Evolutionary conservation across 2,329 filamentous ascomycete species (phyloP), one percentile per base, ranked within the genome.

Genomic region (Clarireedia sp.): DNA sequence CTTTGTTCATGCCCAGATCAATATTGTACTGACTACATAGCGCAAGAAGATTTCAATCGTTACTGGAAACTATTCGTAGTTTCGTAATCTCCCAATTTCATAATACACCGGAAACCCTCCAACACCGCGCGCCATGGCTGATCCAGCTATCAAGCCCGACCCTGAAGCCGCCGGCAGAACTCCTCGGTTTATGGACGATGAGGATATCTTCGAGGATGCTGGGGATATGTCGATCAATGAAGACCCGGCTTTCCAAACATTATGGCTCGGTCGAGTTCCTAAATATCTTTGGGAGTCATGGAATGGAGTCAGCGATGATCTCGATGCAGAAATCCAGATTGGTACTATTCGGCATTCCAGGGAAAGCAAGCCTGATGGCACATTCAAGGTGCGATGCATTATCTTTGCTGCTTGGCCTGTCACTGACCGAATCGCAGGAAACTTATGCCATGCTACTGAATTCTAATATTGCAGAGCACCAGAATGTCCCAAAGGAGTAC

Each of bases 401-500:
- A 5, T 33, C 10, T 55, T 24, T 5, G 7, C 10, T 36, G 16
- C 14, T 16, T 17, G 19, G 12, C 21, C 12, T 12, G 14, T 46
- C 33, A 38, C 62, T 65, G 44, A 65, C 38, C 29, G 37, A 8
- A 26, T 46, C 48, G 16, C 59, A 75, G 68, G 70, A 73, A 58
- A 75, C 75, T 56, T 72, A 79, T 59, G 72, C 85, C 69, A 87
- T 95, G 73, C 79, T 90, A 59, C 77, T 96, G 44, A 75, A 78
- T 64, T 77, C 78, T 21, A 78, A 83, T 51, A 75, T 86, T 50
- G 75, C 80, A 7, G 78, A 83, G 60, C 90, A 95, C 68, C 79
- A 86, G 63, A 74, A 78, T 5, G 77, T 96, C n/a, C 90, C 91
- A 10, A 89, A 89, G 67, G 90, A 95, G 67, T 99, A 96, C 72